phyloP scores from a whole-genome alignment of 1,139 yeast species.

The Torulaspora globosa region DNA sequence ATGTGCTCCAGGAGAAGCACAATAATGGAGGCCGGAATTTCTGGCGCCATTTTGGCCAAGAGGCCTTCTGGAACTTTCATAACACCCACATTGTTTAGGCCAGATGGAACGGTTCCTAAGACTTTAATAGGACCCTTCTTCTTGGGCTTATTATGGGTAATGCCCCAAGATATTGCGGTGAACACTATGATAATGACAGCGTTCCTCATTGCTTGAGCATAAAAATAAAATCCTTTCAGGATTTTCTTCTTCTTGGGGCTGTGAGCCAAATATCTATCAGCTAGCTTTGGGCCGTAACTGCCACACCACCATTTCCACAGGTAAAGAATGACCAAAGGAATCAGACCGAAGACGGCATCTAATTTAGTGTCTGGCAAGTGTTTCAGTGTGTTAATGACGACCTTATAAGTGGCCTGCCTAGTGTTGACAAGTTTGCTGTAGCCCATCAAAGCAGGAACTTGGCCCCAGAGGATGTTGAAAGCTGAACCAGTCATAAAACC shows the following conservation, averaged over 20 bases:
- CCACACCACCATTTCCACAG: conserved; percentile 57
- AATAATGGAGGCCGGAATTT: conserved; percentile 80
- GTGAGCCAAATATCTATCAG: conserved; percentile 41
- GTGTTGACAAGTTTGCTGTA: conserved; percentile 62
- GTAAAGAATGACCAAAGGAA: conserved; percentile 65
- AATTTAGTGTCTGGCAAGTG: conserved; percentile 60
- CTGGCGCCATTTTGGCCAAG: conserved; percentile 59
- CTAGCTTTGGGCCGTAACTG: conserved; percentile 51
- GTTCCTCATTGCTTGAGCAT: conserved; percentile 69
- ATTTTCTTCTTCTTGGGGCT: conserved; percentile 42
- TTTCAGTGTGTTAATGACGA: conserved; percentile 68
- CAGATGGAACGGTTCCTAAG: conserved; percentile 76
- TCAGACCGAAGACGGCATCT: conserved; percentile 88
- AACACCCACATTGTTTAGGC: conserved; percentile 72
- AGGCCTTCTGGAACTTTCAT: conserved; percentile 64
- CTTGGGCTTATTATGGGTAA: conserved; percentile 43
- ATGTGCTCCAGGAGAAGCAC: conserved; percentile 85
- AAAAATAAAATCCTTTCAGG: conserved; percentile 46
- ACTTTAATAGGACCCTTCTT: conserved; percentile 45
- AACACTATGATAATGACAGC: conserved; percentile 78
- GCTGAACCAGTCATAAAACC: conserved; percentile 98
- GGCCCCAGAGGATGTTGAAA: conserved; percentile 73
- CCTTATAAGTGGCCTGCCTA: conserved; percentile 63
- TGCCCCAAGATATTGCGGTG: conserved; percentile 67
- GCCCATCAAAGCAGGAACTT: conserved; percentile 85